These are phyloP conservation scores for Paecilomyces fulvus DNA, from an alignment of 2,329 filamentous ascomycete genomes.

Conservation along the genomic window DNA sequence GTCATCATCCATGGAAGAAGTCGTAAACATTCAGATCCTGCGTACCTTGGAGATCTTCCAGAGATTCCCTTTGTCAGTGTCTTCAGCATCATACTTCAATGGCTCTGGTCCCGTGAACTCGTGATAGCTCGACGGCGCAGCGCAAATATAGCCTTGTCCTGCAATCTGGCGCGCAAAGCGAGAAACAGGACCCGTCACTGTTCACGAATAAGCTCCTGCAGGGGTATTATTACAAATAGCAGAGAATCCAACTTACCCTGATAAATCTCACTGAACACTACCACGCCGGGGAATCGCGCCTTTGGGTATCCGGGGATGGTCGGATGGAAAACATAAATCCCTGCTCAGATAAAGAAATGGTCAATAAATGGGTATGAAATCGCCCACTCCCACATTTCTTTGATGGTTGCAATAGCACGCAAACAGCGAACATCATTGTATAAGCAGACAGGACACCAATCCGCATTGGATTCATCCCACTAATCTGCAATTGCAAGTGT, in stretches of 20 bases:
- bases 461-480: neutral
- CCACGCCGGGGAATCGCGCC: conserved; percentile 80
- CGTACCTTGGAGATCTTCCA: conserved; percentile 73
- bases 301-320: conserved; percentile 77
- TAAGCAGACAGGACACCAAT: neutral
- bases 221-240: neutral
- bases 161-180: conserved; percentile 88
- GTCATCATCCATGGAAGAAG: neutral
- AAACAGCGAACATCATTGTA: neutral
- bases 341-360: conserved; percentile 36
- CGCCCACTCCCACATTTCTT: neutral
- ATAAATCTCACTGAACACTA: conserved; percentile 90
- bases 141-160: conserved; percentile 87
- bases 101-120: conserved; percentile 83
- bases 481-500: neutral
- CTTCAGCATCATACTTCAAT: conserved; percentile 75
- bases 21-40: neutral
- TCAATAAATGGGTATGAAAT: neutral
- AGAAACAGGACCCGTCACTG: conserved; percentile 82
- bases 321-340: conserved; percentile 84
- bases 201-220: neutral
- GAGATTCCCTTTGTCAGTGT: conserved; percentile 78
- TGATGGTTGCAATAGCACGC: neutral
- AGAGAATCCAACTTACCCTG: conserved; percentile 54
- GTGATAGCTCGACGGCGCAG: conserved; percentile 83